phyloP scores from a whole-genome alignment of 306 rosid genomes.

The Rubus idaeus region DNA sequence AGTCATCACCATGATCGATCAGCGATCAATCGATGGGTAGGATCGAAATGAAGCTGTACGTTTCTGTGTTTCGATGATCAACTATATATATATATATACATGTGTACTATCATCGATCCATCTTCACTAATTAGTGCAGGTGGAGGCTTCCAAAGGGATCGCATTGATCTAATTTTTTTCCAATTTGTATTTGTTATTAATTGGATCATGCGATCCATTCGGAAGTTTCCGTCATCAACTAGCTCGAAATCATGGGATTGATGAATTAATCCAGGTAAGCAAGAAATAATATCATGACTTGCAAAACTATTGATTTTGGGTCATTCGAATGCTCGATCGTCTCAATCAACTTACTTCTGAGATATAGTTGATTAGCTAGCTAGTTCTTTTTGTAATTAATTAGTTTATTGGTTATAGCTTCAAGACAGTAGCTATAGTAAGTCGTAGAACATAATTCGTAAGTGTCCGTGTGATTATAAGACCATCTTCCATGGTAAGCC shows the following conservation, averaged over 20 bases:
- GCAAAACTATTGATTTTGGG: background rate
- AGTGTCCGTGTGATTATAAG: no score
- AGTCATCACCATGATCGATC: no score
- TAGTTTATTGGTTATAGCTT: no score
- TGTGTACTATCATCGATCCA: background rate
- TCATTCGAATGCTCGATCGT: no score
- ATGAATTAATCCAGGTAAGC: constrained; percentile 4
- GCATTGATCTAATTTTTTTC: constrained; percentile 63
- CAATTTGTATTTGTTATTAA: background rate
- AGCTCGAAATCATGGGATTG: background rate
- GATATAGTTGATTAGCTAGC: no score
- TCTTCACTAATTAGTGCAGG: constrained; percentile 39
- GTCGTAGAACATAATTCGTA: no score
- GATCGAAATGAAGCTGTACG: background rate
- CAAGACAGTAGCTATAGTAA: no score
- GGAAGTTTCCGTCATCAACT: constrained; percentile 56
- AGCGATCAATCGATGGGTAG: no score
- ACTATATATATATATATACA: no score
- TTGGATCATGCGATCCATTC: constrained; percentile 80
- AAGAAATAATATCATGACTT: background rate
- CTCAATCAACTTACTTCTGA: no score
- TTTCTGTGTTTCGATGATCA: background rate
- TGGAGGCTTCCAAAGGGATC: constrained; percentile 93
- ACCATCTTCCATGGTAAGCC: no score
- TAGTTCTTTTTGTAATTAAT: no score